A percentile compares a stretch with the other conserved stretches of the same genome.
These are phyloP conservation scores for Polytrichum commune DNA, from an alignment of 225 moss, liverwort and hornwort genomes.

Conservation along the genomic window DNA sequence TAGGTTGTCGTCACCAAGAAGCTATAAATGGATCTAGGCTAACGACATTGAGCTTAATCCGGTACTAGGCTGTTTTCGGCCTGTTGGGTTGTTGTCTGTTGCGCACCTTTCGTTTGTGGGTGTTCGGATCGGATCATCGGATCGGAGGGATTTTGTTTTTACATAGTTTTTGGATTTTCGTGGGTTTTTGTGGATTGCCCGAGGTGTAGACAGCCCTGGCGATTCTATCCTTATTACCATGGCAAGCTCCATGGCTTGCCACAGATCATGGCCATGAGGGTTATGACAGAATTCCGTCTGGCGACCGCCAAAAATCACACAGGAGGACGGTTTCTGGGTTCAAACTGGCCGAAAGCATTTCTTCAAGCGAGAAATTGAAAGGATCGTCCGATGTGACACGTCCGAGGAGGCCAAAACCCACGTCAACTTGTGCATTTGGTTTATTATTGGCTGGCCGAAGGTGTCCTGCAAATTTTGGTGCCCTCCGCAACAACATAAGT, in stretches of 20 bases:
- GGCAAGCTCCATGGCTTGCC: constrained; percentile 25
- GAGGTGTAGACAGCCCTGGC: neutral
- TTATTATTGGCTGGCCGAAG: neutral
- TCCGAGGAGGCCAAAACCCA: neutral
- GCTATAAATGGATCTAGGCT: too few species aligned
- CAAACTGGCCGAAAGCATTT: neutral
- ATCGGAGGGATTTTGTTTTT: too few species aligned
- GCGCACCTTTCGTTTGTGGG: too few species aligned
- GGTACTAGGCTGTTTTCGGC: too few species aligned
- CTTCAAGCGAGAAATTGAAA: too few species aligned
- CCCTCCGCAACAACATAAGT: too few species aligned
- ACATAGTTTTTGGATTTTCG: too few species aligned
- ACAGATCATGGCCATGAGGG: constrained; percentile 11
- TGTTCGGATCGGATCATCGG: too few species aligned
- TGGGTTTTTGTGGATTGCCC: neutral
- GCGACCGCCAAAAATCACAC: neutral
- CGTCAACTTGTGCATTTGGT: neutral
- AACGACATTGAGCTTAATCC: too few species aligned
- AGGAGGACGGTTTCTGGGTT: neutral
- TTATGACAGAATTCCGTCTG: neutral
- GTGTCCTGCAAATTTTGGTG: too few species aligned
- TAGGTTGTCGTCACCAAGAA: too few species aligned
- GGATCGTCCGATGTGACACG: neutral
- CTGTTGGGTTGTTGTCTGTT: too few species aligned
- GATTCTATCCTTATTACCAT: constrained; percentile 21